Evolutionary conservation across 306 rosid species (phyloP).

Genomic region (Sphenostylis stenocarpa): DNA sequence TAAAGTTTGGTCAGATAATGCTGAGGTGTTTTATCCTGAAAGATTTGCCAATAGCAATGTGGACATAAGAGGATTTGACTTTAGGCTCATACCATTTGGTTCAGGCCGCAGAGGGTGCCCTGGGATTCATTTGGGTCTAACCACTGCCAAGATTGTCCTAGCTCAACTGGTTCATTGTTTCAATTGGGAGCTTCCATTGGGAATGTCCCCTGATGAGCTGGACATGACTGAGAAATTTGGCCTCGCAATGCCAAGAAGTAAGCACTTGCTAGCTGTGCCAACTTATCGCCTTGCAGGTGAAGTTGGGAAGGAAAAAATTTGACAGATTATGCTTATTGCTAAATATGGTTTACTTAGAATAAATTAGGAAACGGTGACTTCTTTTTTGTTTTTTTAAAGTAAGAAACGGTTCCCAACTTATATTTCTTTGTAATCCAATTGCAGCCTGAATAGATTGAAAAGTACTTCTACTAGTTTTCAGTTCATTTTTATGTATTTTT

Average conservation of each 20-base stretch:
- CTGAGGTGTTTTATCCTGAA: constrained; percentile 39
- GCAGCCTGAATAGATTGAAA: no score
- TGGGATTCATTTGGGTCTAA: constrained; percentile 45
- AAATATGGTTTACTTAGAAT: not conserved
- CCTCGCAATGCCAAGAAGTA: constrained; percentile 35
- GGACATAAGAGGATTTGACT: constrained; percentile 37
- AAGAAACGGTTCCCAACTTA: no score
- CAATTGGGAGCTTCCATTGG: constrained; percentile 45
- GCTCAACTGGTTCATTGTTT: constrained; percentile 53
- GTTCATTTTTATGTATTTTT: no score
- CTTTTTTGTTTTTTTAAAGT: no score
- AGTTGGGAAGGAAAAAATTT: not conserved
- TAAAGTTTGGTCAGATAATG: constrained; percentile 42
- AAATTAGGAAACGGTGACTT: no score
- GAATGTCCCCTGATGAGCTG: constrained; percentile 18
- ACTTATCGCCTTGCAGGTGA: constrained; percentile 12
- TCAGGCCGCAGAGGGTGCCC: constrained; percentile 46
- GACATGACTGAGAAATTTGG: constrained; percentile 46
- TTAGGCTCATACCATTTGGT: constrained; percentile 48
- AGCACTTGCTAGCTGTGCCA: constrained; percentile 40
- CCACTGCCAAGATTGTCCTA: constrained; percentile 14
- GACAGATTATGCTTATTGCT: not conserved
- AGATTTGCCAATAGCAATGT: constrained; percentile 31
- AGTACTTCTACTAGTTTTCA: no score
- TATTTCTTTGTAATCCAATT: no score